Base-by-base conservation (phyloP, 805 yeast species). In the Schwanniomyces pseudopolymorphus region DNA sequence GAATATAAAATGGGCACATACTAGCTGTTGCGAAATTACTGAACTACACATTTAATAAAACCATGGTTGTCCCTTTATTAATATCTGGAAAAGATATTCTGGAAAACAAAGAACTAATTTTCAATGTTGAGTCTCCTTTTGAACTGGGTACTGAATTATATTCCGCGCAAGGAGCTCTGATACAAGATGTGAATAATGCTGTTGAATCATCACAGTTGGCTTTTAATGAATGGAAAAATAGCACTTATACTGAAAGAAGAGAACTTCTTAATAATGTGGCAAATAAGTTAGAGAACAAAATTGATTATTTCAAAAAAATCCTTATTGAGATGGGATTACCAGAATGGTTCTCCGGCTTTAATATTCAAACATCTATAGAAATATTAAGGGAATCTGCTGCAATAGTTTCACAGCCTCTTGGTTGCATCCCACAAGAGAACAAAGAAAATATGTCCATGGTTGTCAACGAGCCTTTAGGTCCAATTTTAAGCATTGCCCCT, bases 401-500 rank as follows among this genome's bases (percentile, higher is more conserved):
- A 0, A 52, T 57, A 1, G 31, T 69, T 27, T 48, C 54, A 20
- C 25, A 17, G 5, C 57, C 64, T 3, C 47, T 45, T 8, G 68
- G 68, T 0, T 31, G 39, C 13, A 40, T 55, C 0, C 49, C 56
- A 16, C 45, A 50, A 25, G 33, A 58, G 4, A 24, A n/a, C 6
- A 19, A 24, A 13, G 27, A 51, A 5, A 61, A 56, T 20, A 49
- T 63, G 28, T 63, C 69, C 0, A 33, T 72, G 44, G 61, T 64
- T 2, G 36, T 66, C n/a, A 63, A 58, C 35, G 61, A 67, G 36
- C 79, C 80, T 1, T 43, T 73, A 11, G 80, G 80, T 1, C 74
- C 78, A 0, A 75, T 76, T 1, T 52, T 75, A 31, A 63, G 77
- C 16, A 67, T 75, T 2, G 63, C 78, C 2, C 72, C 80, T 0